Evolutionary conservation across 208 protist genomes (phyloP).

Genomic region (Crithidia bombi): DNA sequence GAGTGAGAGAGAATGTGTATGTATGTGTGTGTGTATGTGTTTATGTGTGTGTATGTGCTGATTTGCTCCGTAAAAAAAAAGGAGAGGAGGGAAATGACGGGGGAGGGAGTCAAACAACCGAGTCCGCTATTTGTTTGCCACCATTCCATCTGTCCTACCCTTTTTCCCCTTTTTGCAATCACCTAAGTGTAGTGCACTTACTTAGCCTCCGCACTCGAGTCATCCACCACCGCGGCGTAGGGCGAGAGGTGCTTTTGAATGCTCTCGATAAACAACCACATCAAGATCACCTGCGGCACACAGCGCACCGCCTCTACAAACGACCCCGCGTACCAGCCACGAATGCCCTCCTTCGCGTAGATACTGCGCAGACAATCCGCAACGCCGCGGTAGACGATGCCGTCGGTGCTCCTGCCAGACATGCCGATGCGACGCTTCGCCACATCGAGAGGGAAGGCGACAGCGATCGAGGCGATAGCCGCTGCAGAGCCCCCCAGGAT

Average conservation of each 20-base stretch:
- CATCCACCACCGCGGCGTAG: slow-evolving; percentile 6
- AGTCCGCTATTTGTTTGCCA: no score
- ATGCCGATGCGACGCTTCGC: slow-evolving; percentile 89
- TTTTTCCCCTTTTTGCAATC: no score
- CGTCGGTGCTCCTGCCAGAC: slow-evolving; percentile 73
- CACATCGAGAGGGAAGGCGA: slow-evolving; percentile 87
- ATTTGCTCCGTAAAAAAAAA: no score
- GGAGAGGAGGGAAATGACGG: no score
- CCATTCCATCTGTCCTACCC: no score
- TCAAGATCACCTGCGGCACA: slow-evolving; percentile 89
- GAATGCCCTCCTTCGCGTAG: slow-evolving; percentile 75
- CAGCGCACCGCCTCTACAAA: slow-evolving; percentile 79
- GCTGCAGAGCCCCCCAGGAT: slow-evolving; percentile 67
- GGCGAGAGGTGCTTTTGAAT: slow-evolving; percentile 64
- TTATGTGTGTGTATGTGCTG: no score
- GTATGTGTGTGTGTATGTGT: no score
- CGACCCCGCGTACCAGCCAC: slow-evolving; percentile 77
- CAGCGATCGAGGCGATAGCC: slow-evolving; percentile 73
- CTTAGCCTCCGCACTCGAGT: neutral
- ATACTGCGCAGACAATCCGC: slow-evolving; percentile 66
- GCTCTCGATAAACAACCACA: slow-evolving; percentile 90
- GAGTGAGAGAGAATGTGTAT: no score
- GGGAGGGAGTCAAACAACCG: no score
- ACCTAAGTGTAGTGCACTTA: neutral
- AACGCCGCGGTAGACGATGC: slow-evolving; percentile 68